Evolutionary conservation across 805 yeast genomes (phyloP).

Genomic region (Yueomyces sp.): DNA sequence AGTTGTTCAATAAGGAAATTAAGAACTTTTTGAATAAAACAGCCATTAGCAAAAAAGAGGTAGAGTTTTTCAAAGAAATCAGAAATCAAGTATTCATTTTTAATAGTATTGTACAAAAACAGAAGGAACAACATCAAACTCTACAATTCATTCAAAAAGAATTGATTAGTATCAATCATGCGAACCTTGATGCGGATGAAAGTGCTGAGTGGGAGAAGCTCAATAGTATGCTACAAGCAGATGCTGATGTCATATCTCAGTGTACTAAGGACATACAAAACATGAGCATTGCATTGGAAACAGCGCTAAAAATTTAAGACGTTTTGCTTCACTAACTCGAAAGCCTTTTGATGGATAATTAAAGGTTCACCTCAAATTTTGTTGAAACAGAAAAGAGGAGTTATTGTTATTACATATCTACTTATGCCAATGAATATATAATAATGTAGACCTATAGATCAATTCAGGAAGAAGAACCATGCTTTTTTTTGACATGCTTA

Average conservation of each 20-base stretch:
- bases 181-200: slow-evolving; percentile 1
- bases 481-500: slow-evolving; percentile 37
- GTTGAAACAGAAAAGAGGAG: too few species aligned
- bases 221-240: slow-evolving; percentile 21
- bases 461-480: too few species aligned
- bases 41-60: slow-evolving; percentile 29
- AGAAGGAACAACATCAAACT: slow-evolving; percentile 16
- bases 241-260: slow-evolving; percentile 7
- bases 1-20: slow-evolving; percentile 5
- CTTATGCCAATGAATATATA: too few species aligned
- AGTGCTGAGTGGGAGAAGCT: slow-evolving; percentile 22
- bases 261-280: background rate
- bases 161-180: slow-evolving; percentile 6
- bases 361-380: too few species aligned
- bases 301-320: background rate
- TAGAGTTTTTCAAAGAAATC: slow-evolving; percentile 34
- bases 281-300: background rate
- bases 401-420: too few species aligned
- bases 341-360: too few species aligned
- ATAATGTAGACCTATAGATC: too few species aligned
- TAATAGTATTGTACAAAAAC: slow-evolving; percentile 21
- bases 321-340: background rate
- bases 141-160: slow-evolving; percentile 18
- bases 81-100: slow-evolving; percentile 20
- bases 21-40: slow-evolving; percentile 6